A percentile compares a stretch with the other conserved stretches of the same genome.
Conservation (phyloP, 2,329 filamentous ascomycete species). For the Phyllosticta citribraziliensis region DNA sequence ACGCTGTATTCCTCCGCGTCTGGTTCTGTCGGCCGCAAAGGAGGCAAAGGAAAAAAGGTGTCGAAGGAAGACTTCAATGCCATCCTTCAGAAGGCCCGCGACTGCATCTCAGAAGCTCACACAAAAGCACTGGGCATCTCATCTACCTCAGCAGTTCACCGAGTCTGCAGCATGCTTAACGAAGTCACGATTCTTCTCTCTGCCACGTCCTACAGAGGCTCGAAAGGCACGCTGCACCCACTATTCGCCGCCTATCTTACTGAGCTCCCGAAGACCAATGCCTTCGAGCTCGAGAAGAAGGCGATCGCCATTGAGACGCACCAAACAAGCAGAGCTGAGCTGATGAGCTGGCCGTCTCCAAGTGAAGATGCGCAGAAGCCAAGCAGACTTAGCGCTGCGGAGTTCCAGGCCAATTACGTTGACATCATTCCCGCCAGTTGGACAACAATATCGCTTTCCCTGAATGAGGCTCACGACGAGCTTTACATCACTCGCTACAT, state of each 20-base stretch:
- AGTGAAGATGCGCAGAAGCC: constrained; percentile 19
- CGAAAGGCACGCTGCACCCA: constrained; percentile 27
- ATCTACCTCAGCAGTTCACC: constrained; percentile 48
- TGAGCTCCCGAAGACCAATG: constrained; percentile 61
- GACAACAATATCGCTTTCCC: constrained; percentile 75
- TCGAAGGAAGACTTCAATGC: constrained; percentile 42
- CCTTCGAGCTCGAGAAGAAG: constrained; percentile 56
- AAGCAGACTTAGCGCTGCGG: constrained; percentile 29
- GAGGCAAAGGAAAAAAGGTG: constrained; percentile 8
- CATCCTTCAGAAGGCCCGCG: constrained; percentile 55
- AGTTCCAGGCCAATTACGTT: constrained; percentile 71
- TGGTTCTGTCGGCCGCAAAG: constrained; percentile 1
- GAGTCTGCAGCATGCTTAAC: constrained; percentile 26
- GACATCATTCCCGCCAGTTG: constrained; percentile 75
- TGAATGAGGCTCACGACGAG: constrained; percentile 75
- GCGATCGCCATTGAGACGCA: constrained; percentile 41
- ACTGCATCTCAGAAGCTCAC: constrained; percentile 56
- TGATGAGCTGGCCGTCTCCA: constrained; percentile 31
- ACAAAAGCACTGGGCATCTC: constrained; percentile 42
- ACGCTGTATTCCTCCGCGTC: constrained; percentile 13
- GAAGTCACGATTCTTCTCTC: constrained; percentile 31
- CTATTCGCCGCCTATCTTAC: constrained; percentile 30
- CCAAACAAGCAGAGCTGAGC: constrained; percentile 24
- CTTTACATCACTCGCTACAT: constrained; percentile 83
- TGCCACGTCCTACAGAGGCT: constrained; percentile 21